Evolutionary conservation across 768 basidiomycete genomes (phyloP), one percentile per base, ranked within the genome.

Genomic region (Coprinopsis marcescibilis): DNA sequence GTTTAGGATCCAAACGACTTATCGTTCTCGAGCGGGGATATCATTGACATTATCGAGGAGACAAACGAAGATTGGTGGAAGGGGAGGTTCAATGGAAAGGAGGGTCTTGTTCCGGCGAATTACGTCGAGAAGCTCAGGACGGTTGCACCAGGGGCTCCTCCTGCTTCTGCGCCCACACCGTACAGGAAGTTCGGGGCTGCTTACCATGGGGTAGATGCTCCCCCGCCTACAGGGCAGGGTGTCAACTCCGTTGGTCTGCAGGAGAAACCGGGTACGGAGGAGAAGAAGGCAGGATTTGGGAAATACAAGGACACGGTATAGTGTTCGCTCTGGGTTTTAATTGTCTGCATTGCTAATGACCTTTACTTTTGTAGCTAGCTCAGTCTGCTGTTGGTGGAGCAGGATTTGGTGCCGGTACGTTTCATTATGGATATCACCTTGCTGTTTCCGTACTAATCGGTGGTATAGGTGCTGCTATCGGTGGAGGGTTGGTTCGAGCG

Each of bases 41-140:
- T 80, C 36, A 76, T 95, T 49, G 85, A 89, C 48, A 73, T 95
- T 48, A 61, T 87, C 33, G 77, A 83, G 48, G 87, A 92, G 59
- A 85, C 80, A 36, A 90, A 92, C 48, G 70, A 70, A 2, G 91
- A 93, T 61, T 93, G 91, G 91, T 95, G 89, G 89, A 78, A 75
- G 6, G 90, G 91, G 21, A 71, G 63, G 50, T 56, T 73, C 46
- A 74, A 81, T 26, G 82, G 81, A 20, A 72, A 67, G 48, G 75
- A 82, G 45, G 90, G 83, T 3, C 72, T 92, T 29, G 89, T 93
- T 70, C 91, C 90, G 0, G 75, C 83, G 11, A 78, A 77, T 52
- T 77, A 88, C 45, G 85, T 89, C 32, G 80, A 88, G 65, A 81
- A 76, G 56, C 54, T 71, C 43, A 52, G 65, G 42, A 46, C 65